phyloP scores from a whole-genome alignment of 805 yeast species.

The Barnettozyma wickerhamii region DNA sequence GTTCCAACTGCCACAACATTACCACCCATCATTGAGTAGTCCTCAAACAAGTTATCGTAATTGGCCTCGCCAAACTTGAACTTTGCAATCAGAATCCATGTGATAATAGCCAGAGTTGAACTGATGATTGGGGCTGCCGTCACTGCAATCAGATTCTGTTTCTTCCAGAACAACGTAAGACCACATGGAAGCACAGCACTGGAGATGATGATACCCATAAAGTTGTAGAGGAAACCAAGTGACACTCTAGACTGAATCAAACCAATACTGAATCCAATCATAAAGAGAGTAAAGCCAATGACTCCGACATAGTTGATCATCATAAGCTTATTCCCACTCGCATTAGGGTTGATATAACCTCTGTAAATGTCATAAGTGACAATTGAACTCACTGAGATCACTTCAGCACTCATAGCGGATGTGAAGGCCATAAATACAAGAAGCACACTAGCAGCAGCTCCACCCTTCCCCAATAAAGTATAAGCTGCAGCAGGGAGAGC shows the following conservation, averaged over 20 bases:
- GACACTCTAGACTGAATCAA: conserved; percentile 7
- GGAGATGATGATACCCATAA: conserved; percentile 39
- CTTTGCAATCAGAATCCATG: conserved; percentile 45
- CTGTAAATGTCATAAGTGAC: conserved; percentile 35
- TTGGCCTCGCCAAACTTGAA: conserved; percentile 38
- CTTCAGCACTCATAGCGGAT: conserved; percentile 37
- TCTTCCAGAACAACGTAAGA: conserved; percentile 28
- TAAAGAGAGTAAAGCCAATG: conserved; percentile 34
- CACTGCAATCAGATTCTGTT: conserved; percentile 29
- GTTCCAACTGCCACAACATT: conserved; percentile 78
- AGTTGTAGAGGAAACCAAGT: conserved; percentile 31
- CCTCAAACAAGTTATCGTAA: conserved; percentile 63
- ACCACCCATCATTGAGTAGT: conserved; percentile 86
- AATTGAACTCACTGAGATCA: conserved; percentile 37
- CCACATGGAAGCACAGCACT: too few species aligned
- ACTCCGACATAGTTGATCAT: conserved; percentile 31
- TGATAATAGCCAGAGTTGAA: conserved; percentile 26
- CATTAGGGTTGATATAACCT: conserved; percentile 33
- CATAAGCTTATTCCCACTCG: conserved; percentile 33
- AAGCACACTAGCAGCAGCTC: conserved; percentile 32
- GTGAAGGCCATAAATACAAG: conserved; percentile 37
- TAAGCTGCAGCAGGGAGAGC: conserved; percentile 33
- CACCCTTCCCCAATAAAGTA: conserved; percentile 46
- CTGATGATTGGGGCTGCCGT: conserved; percentile 31
- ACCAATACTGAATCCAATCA: conserved; percentile 28